Evolutionary conservation across 1,284 basidiomycete species (phyloP), one percentile per base, ranked within the genome.

Genomic region (Malassezia brasiliensis): DNA sequence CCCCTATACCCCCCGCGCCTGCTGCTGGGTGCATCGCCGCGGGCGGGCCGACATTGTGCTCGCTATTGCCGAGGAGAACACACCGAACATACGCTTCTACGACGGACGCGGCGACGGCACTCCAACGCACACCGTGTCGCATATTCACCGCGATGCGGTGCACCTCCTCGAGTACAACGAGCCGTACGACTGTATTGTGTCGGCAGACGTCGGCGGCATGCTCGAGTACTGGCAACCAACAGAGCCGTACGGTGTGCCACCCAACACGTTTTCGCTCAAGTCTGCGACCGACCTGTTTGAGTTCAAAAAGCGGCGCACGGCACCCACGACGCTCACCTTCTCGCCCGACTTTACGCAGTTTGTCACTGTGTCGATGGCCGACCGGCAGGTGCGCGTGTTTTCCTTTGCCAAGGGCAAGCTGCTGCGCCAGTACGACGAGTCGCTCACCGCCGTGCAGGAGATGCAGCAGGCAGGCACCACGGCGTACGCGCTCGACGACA

Each of bases 171-270:
- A 84, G 88, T 98, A 90, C 78, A 90, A 88, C 59, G 83, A 91
- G 61, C 81, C 81, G 65, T 91, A 86, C 73, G 85, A 96, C 70
- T 87, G 85, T 9, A 89, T 96, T 17, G 81, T 99, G 9, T 96
- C 93, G 4, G 89, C 89, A 3, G 94, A 99, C 69, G 86, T 91
- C 71, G 84, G 83, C 12, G 94, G 94, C 0, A 94, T 98, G 71
- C 78, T 99, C 49, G 94, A 99, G 75, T 96, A 94, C 76, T 99
- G 94, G 94, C 87, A 88, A 1, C 96, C 90, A 67, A 84, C 84
- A 48, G 78, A 85, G 37, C 91, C 93, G 0, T 84, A 83, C 62
- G 82, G 85, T 52, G 79, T 87, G 5, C 79, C 83, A 0, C 45
- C 54, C 3, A 85, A 85, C 1, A 76, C 96, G 59, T 99, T 93